Evolutionary conservation across 176 grass and related monocot species (phyloP).

Genomic region (Ampelocalamus luodianensis): DNA sequence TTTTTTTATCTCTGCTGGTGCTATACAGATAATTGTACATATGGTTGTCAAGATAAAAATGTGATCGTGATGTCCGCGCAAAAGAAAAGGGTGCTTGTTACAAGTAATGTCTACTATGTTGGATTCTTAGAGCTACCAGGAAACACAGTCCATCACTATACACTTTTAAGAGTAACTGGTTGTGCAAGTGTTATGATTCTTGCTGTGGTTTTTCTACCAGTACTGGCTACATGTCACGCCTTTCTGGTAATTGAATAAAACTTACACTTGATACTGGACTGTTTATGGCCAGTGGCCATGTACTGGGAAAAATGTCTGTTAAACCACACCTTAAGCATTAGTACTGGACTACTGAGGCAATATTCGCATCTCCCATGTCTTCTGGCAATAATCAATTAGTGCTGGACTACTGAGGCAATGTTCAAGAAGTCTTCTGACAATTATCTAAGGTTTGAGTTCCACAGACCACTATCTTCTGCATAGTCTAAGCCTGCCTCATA

Average conservation of each 20-base stretch:
- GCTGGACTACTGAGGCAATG: neutral
- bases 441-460: neutral
- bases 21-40: neutral
- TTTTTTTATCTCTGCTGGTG: too few relatives aligned
- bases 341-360: neutral
- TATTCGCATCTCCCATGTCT: neutral
- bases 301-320: slow-evolving; percentile 5
- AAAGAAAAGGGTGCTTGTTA: slow-evolving; percentile 12
- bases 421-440: neutral
- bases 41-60: slow-evolving; percentile 16
- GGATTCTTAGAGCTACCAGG: neutral
- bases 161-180: slow-evolving; percentile 6
- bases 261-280: neutral
- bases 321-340: neutral
- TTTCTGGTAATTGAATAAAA: slow-evolving; percentile 1
- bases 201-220: slow-evolving; percentile 8
- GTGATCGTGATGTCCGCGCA: neutral
- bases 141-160: slow-evolving; percentile 18
- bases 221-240: slow-evolving; percentile 3
- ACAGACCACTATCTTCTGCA: neutral
- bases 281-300: neutral
- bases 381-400: neutral
- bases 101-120: slow-evolving; percentile 4
- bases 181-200: slow-evolving; percentile 15
- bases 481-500: neutral